These are phyloP conservation scores for Naganishia onofrii DNA, from an alignment of 768 basidiomycete species.

Conservation along the genomic window DNA sequence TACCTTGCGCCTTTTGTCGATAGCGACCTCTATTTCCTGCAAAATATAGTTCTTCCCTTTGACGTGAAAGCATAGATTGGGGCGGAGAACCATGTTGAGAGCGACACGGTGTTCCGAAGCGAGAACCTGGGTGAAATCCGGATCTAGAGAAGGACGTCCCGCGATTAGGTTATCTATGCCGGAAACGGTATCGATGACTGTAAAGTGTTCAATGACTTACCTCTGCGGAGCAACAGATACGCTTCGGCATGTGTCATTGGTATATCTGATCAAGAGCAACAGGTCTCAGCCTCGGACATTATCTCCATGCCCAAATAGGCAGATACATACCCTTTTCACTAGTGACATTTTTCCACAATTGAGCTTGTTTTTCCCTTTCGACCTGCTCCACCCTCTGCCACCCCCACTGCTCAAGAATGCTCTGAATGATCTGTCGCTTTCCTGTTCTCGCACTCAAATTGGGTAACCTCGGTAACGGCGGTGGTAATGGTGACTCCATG, in stretches of 20 bases:
- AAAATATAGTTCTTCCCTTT: slow-evolving; percentile 10
- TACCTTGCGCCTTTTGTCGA: slow-evolving; percentile 3
- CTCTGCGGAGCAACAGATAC: slow-evolving; percentile 12
- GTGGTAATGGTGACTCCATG: not conserved
- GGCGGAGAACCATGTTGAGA: slow-evolving; percentile 17
- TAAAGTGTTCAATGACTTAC: not conserved
- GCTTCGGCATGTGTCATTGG: slow-evolving; percentile 23
- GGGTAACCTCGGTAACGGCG: not conserved
- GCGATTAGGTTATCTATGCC: not conserved
- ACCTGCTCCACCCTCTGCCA: slow-evolving; percentile 15
- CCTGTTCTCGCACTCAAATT: not conserved
- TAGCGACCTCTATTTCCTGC: not conserved
- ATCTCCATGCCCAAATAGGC: no score
- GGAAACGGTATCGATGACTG: no score
- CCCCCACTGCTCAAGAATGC: not conserved
- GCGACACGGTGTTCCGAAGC: slow-evolving; percentile 12
- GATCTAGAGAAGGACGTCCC: not conserved
- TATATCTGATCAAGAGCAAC: not conserved
- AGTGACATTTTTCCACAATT: not conserved
- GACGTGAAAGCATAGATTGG: not conserved
- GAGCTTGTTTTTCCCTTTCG: slow-evolving; percentile 7
- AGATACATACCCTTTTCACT: slow-evolving; percentile 9
- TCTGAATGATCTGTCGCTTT: slow-evolving; percentile 14
- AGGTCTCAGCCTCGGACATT: not conserved
- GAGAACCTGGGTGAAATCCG: slow-evolving; percentile 7